Conservation (phyloP, 1,139 yeast genomes). For the Blastobotrys buckinghamii region DNA sequence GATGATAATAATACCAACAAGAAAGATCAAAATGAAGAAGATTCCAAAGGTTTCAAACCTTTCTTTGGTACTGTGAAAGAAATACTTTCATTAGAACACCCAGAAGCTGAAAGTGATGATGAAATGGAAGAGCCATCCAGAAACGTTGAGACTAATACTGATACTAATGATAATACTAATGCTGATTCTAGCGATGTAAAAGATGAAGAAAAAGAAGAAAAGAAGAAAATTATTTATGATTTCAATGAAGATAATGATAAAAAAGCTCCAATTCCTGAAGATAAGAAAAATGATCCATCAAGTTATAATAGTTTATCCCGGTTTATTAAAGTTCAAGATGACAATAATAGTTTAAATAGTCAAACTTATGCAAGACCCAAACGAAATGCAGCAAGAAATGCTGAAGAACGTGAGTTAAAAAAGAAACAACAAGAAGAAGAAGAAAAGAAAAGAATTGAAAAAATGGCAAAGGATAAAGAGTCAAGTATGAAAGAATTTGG, state of each 20-base stretch:
- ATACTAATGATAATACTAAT: neutral
- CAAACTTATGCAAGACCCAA: constrained; percentile 2
- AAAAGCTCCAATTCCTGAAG: too few species aligned
- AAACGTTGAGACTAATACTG: neutral
- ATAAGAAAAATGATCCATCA: neutral
- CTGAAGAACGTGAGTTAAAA: neutral
- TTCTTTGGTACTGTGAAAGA: too few species aligned
- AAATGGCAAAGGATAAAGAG: constrained; percentile 2
- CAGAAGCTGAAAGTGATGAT: neutral
- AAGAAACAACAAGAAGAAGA: neutral
- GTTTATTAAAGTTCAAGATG: too few species aligned
- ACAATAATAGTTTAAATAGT: too few species aligned
- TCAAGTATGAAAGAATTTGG: constrained; percentile 8
- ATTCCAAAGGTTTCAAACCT: too few species aligned
- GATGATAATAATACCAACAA: neutral
- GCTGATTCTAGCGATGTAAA: neutral
- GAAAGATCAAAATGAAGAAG: neutral
- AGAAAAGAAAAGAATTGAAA: neutral
- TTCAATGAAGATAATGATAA: too few species aligned
- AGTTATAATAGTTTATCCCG: neutral
- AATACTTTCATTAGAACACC: too few species aligned
- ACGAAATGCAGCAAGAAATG: neutral
- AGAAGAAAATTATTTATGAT: neutral
- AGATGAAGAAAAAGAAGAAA: neutral
- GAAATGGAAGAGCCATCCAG: neutral